Conservation (phyloP, 768 basidiomycete species). For the Coprinopsis strossmayeri region DNA sequence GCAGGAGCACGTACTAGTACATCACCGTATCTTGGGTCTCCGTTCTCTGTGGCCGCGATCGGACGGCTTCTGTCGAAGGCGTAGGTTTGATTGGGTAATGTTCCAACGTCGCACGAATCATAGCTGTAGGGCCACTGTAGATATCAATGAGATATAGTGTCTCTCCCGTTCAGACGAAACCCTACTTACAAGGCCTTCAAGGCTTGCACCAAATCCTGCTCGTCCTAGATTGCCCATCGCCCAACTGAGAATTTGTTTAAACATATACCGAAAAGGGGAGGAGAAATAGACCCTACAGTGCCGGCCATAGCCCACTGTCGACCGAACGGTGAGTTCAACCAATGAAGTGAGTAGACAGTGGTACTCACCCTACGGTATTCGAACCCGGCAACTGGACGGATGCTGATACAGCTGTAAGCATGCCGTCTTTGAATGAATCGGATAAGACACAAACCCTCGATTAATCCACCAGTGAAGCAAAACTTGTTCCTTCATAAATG, state of each 20-base stretch:
- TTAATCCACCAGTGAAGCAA: conserved; percentile 67
- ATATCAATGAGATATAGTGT: neutral
- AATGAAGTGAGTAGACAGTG: neutral
- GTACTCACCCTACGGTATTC: conserved; percentile 21
- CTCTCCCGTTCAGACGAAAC: neutral
- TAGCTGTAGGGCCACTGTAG: conserved; percentile 64
- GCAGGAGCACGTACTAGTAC: conserved; percentile 27
- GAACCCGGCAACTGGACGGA: conserved; percentile 27
- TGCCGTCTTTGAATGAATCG: neutral
- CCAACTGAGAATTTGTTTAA: conserved; percentile 23
- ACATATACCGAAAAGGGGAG: neutral
- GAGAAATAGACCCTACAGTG: conserved; percentile 27
- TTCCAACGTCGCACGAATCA: conserved; percentile 75
- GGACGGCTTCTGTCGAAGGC: conserved; percentile 47
- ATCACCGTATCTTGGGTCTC: conserved; percentile 34
- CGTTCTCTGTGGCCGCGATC: conserved; percentile 33
- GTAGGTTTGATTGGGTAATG: conserved; percentile 69
- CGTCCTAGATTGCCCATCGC: conserved; percentile 56
- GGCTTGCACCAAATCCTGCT: conserved; percentile 65
- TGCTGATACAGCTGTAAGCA: conserved; percentile 14
- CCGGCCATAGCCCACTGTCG: conserved; percentile 40
- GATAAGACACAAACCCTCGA: conserved; percentile 27
- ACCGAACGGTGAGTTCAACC: conserved; percentile 5
- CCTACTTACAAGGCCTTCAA: conserved; percentile 56
- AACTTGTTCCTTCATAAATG: conserved; percentile 36